Conservation (phyloP, 2,329 filamentous ascomycete genomes). For the Dothidotthia symphoricarpi region DNA sequence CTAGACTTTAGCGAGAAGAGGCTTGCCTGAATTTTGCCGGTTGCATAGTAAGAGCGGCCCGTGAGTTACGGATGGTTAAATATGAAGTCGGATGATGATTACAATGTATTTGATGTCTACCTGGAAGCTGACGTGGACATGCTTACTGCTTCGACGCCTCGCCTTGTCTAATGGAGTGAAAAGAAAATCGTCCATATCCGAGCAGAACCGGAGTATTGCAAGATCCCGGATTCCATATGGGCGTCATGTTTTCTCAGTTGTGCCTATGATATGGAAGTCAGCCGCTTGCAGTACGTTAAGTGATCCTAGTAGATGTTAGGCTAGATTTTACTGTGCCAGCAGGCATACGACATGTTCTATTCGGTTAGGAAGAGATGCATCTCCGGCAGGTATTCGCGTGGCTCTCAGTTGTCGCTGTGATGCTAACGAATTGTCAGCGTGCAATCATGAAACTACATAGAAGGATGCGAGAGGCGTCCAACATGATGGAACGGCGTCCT, state of each 20-base stretch:
- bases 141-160: conserved; percentile 1
- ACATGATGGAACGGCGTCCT: conserved; percentile 18
- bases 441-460: conserved; percentile 3
- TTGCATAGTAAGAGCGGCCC: conserved; percentile 20
- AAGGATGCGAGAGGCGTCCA: conserved; percentile 27
- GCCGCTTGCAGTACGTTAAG: no score
- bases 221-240: conserved; percentile 9
- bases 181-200: conserved; percentile 12
- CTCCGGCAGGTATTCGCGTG: no score
- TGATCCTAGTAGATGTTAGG: no score
- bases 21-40: conserved; percentile 7
- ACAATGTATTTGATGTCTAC: conserved; percentile 1
- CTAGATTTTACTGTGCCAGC: no score
- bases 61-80: conserved; percentile 14
- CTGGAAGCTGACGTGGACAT: not conserved
- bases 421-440: no score
- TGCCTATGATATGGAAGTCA: conserved; percentile 1
- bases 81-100: not conserved
- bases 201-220: conserved; percentile 21
- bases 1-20: conserved; percentile 9
- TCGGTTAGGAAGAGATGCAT: no score
- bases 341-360: no score
- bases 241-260: conserved; percentile 7
- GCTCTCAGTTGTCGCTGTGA: no score
- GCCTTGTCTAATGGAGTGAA: conserved; percentile 3